Percentiles rank a stretch among this genome's conserved stretches.
Conservation (phyloP, 169 alveolate species). For the Pseudocohnilembus persalinus region DNA sequence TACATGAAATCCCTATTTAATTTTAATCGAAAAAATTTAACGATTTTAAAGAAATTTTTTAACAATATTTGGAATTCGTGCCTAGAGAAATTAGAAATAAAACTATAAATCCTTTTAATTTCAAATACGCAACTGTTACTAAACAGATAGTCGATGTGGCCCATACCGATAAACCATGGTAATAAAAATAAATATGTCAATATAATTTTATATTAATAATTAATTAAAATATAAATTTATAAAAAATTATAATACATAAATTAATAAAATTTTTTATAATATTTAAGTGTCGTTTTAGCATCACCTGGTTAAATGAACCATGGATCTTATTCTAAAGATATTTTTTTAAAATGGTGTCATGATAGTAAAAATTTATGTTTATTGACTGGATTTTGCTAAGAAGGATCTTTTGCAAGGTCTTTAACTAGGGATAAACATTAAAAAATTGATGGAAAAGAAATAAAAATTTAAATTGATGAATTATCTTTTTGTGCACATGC, state of each 20-base stretch:
- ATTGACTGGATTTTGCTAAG: slow-evolving; percentile 97
- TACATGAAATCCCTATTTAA: slow-evolving; percentile 93
- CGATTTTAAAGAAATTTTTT: slow-evolving; percentile 93
- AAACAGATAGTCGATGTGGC: slow-evolving; percentile 50
- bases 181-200: slow-evolving; percentile 69
- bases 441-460: slow-evolving; percentile 57
- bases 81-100: slow-evolving; percentile 16
- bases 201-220: too few species aligned
- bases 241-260: too few species aligned
- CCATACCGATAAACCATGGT: slow-evolving; percentile 54
- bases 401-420: slow-evolving; percentile 97
- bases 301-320: slow-evolving; percentile 99
- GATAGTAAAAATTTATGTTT: slow-evolving; percentile 94
- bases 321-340: slow-evolving; percentile 92
- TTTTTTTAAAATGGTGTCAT: slow-evolving; percentile 95
- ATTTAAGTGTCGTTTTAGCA: slow-evolving; percentile 98
- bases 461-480: slow-evolving; percentile 22
- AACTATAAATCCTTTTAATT: slow-evolving; percentile 9
- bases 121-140: slow-evolving; percentile 20
- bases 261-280: too few species aligned
- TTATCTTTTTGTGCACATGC: slow-evolving; percentile 94
- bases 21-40: slow-evolving; percentile 95
- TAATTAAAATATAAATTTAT: too few species aligned
- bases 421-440: slow-evolving; percentile 89
- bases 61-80: slow-evolving; percentile 77